Evolutionary conservation across 176 grass and related monocot species (phyloP).

Genomic region (Zoysia japonica): DNA sequence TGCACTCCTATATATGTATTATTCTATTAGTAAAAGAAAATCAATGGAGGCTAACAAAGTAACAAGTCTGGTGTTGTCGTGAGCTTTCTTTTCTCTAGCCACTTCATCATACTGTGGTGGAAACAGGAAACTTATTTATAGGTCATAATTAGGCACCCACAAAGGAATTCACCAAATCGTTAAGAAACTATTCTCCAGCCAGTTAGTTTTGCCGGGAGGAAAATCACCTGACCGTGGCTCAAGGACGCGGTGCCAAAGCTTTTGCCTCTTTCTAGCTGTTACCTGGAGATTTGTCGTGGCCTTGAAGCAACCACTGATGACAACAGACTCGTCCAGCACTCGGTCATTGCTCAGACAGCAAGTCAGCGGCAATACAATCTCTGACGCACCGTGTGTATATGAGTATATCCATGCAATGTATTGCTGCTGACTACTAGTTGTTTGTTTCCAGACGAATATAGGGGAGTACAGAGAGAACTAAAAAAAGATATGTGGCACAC

Average conservation of each 20-base stretch:
- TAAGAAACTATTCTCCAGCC: slow-evolving; percentile 10
- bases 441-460: too few species aligned
- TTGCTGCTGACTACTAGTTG: too few species aligned
- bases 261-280: background rate
- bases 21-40: background rate
- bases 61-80: background rate
- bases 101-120: slow-evolving; percentile 19
- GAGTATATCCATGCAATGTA: too few species aligned
- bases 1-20: background rate
- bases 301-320: too few species aligned
- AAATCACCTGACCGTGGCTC: slow-evolving; percentile 9
- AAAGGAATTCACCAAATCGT: slow-evolving; percentile 25
- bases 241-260: slow-evolving; percentile 48
- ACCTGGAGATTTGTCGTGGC: too few species aligned
- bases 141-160: slow-evolving; percentile 32
- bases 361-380: too few species aligned
- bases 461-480: too few species aligned
- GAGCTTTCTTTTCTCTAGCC: background rate
- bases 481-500: too few species aligned
- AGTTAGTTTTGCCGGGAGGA: slow-evolving; percentile 22
- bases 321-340: too few species aligned
- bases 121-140: slow-evolving; percentile 9
- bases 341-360: too few species aligned
- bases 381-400: too few species aligned
- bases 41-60: background rate